Conservation (phyloP, 225 moss, liverwort and hornwort genomes). For the Climacium dendroides region DNA sequence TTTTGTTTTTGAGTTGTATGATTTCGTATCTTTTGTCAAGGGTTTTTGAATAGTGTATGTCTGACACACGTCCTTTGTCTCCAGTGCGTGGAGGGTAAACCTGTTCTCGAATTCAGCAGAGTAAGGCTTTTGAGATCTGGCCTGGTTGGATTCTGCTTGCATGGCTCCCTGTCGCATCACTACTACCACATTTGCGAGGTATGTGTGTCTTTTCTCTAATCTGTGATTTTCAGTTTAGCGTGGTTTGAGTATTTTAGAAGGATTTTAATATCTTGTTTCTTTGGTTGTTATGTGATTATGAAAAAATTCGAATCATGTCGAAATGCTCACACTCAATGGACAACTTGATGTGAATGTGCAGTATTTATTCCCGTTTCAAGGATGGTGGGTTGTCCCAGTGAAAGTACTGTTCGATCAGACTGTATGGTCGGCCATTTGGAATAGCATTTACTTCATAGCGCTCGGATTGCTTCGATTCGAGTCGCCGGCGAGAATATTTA, state of each 20-base stretch:
- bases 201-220: neutral
- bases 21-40: neutral
- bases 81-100: constrained; percentile 78
- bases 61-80: neutral
- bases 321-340: neutral
- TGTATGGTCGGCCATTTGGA: constrained; percentile 80
- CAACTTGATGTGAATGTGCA: constrained; percentile 10
- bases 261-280: neutral
- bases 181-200: constrained; percentile 96
- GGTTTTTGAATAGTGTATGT: neutral
- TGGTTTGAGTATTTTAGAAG: neutral
- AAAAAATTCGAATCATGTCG: neutral
- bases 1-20: neutral
- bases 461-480: constrained; percentile 67
- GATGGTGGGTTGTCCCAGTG: constrained; percentile 87
- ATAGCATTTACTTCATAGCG: constrained; percentile 56
- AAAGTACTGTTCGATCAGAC: constrained; percentile 87
- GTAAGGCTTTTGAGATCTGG: constrained; percentile 72
- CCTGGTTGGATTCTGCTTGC: constrained; percentile 79
- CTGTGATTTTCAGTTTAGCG: neutral
- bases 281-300: too few relatives aligned
- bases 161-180: constrained; percentile 86
- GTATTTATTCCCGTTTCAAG: constrained; percentile 85
- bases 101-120: constrained; percentile 68
- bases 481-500: constrained; percentile 44